Evolutionary conservation across 2,329 filamentous ascomycete species (phyloP), one percentile per base, ranked within the genome.

Genomic region (Aspergillus sclerotialis): DNA sequence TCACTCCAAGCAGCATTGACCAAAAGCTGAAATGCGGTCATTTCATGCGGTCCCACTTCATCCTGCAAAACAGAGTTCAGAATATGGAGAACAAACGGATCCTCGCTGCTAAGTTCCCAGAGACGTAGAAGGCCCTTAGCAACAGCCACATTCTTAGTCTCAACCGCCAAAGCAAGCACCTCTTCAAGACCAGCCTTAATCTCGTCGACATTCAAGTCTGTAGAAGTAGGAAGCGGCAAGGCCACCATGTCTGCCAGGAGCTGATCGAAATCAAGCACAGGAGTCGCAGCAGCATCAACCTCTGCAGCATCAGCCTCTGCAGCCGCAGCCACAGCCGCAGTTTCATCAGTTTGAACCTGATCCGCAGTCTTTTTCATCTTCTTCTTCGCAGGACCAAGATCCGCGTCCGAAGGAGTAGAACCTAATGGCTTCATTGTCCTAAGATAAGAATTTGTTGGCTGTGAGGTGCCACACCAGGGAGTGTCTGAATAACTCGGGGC

Each of bases 341-440:
- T n/a, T n/a, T n/a, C n/a, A n/a, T n/a, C n/a, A n/a, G n/a, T n/a
- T n/a, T n/a, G n/a, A n/a, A n/a, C n/a, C n/a, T n/a, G 66, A 37
- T 55, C 55, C 38, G 66, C 39, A 19, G 60, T 48, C 16, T 58
- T 60, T 35, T 66, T 64, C 33, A 63, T 60, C 14, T 60, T 56
- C 29, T 59, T 61, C 32, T 68, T 63, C 18, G 58, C 38, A 26
- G 49, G 55, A 51, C 68, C 73, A 38, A 71, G 57, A 45, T 79
- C 68, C 55, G 77, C 73, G 30, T 72, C 63, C 14, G 71, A 72
- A 9, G 88, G 88, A 47, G 80, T 70, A 35, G 79, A 73, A 26
- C 88, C 88, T 36, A 94, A 66, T 16, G 88, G 81, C 34, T 80
- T 80, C 88, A 94, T 94, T 50, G 81, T 81, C 60, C 85, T 81